phyloP scores from a whole-genome alignment of 2,329 filamentous ascomycete genomes.

The Akanthomyces uredinophilus region DNA sequence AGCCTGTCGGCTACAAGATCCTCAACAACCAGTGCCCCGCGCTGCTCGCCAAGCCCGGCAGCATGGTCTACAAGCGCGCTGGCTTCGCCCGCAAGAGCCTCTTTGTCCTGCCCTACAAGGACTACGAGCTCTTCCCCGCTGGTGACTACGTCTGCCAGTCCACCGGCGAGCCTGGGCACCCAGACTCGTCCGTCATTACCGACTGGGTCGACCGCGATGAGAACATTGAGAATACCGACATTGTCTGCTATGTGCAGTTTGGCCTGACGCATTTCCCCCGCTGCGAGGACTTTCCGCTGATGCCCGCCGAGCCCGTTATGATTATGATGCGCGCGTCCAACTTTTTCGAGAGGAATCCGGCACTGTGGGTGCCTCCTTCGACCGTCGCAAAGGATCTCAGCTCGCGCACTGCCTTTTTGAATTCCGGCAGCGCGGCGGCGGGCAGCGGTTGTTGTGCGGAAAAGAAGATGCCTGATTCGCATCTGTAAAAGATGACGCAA shows the following conservation, averaged over 20 bases:
- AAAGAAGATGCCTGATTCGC: slow-evolving; percentile 14
- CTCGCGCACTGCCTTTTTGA: slow-evolving; percentile 19
- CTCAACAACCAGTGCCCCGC: slow-evolving; percentile 41
- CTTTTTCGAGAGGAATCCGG: slow-evolving; percentile 48
- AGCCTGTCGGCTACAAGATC: slow-evolving; percentile 43
- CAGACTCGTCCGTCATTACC: slow-evolving; percentile 26
- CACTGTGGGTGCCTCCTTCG: slow-evolving; percentile 44
- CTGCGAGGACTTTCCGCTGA: slow-evolving; percentile 63
- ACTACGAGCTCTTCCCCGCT: slow-evolving; percentile 38
- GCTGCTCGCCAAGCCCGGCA: slow-evolving; percentile 37
- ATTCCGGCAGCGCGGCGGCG: neutral
- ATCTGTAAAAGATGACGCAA: slow-evolving; percentile 14
- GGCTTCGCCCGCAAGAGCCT: slow-evolving; percentile 38
- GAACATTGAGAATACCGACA: slow-evolving; percentile 43
- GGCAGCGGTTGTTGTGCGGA: slow-evolving; percentile 14
- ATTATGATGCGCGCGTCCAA: slow-evolving; percentile 46
- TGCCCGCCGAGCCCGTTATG: slow-evolving; percentile 55
- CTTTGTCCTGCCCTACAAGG: slow-evolving; percentile 39
- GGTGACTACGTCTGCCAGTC: slow-evolving; percentile 45
- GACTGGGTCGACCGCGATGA: slow-evolving; percentile 47
- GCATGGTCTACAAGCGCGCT: slow-evolving; percentile 34
- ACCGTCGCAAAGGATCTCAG: slow-evolving; percentile 30
- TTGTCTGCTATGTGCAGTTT: slow-evolving; percentile 47
- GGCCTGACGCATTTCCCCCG: slow-evolving; percentile 57
- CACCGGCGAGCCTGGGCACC: slow-evolving; percentile 26